Base-by-base conservation (phyloP, 176 grass and related monocot genomes). In the Secale cereale region DNA sequence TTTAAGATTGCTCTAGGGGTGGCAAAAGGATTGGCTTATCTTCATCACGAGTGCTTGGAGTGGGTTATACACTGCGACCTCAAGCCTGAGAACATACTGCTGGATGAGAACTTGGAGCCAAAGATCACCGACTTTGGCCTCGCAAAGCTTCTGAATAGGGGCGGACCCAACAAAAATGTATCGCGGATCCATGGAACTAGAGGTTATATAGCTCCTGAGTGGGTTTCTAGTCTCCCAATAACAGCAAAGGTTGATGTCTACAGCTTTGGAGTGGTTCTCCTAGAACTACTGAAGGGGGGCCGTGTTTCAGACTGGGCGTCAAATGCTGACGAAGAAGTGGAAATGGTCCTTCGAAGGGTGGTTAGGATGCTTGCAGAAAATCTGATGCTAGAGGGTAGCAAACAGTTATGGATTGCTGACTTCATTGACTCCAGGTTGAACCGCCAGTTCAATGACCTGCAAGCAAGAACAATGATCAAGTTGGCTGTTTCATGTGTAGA, bases 201-300 rank as follows among this genome's bases (percentile, higher is more conserved):
- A 75, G 88, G 91, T 35, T 93, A 93, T 63, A 79, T 93, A 26
- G 88, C 88, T 54, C 86, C 92, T 25, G 83, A 91, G 32, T 91
- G 89, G 89, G 78, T 77, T 52, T 82, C 72, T 15, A 80, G 72
- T 46, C 48, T 85, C 23, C 89, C 92, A 74, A 88, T 94, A 35
- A 92, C 92, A 41, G 85, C 90, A 37, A 92, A 92, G n/a, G 85
- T 94, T 66, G 87, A 94, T 39, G 87, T 94, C 26, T 94, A 90
- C 63, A 94, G 92, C 73, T 90, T 85, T 5, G 89, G 92, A 80
- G 89, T 89, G 10, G 92, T 94, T 40, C 89, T 94, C 32, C 80
- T 91, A 56, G 92, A 94, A 85, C 23, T 94, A 63, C 32, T 89
- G 4, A 91, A 64, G 30, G 92, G 92, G 23, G 26, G 10, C 33